Evolutionary conservation across 768 basidiomycete genomes (phyloP).

Genomic region (Mycena alexandri): DNA sequence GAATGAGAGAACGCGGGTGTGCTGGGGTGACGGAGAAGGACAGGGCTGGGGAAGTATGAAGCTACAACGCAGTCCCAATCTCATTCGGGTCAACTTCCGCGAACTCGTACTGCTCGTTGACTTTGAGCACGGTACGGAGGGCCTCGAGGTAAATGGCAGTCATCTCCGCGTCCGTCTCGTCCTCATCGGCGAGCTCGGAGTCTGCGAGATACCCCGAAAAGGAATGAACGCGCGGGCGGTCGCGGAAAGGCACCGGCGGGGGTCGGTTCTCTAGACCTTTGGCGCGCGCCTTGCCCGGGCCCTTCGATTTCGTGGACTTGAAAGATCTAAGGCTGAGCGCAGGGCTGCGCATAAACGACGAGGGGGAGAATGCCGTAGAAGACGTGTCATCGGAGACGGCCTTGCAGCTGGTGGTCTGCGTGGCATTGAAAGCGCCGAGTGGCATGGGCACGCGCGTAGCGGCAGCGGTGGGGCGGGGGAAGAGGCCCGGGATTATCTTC

Average conservation of each 20-base stretch:
- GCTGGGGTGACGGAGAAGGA: too few species aligned
- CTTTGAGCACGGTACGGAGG: neutral
- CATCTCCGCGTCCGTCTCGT: slow-evolving; percentile 21
- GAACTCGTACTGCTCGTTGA: slow-evolving; percentile 2
- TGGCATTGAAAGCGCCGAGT: neutral
- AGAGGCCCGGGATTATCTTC: slow-evolving; percentile 18
- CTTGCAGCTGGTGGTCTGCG: neutral
- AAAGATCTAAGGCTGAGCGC: slow-evolving; percentile 25
- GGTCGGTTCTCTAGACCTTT: neutral
- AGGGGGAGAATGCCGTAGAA: neutral
- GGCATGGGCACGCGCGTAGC: neutral
- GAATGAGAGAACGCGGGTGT: too few species aligned
- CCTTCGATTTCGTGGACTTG: slow-evolving; percentile 8
- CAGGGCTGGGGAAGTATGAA: too few species aligned
- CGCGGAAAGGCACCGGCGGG: neutral
- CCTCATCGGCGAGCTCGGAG: slow-evolving; percentile 2
- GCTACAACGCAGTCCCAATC: too few species aligned
- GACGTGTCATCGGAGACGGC: neutral
- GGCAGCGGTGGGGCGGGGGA: slow-evolving; percentile 8
- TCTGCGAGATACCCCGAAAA: slow-evolving; percentile 21
- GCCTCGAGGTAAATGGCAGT: slow-evolving; percentile 5
- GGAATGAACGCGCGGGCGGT: slow-evolving; percentile 10
- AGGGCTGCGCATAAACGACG: neutral
- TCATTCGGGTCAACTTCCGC: too few species aligned
- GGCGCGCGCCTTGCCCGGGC: neutral